These are phyloP conservation scores for Plasmodium gaboni DNA, from an alignment of 169 alveolate species.

Conservation along the genomic window DNA sequence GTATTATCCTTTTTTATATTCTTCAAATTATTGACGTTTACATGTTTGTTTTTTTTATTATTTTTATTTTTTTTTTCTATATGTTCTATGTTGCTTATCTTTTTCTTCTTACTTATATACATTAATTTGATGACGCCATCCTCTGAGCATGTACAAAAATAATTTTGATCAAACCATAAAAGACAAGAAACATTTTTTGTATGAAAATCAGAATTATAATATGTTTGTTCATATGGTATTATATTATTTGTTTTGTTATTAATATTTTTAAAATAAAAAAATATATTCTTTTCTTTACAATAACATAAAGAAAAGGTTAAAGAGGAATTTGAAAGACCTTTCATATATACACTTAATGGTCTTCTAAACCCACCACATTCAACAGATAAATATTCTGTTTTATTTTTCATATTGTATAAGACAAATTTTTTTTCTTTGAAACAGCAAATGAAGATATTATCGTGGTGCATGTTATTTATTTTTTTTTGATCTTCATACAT, in stretches of 20 bases:
- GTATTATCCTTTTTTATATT: background rate
- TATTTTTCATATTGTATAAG: conserved; percentile 41
- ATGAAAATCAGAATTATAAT: conserved; percentile 45
- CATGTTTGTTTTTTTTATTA: background rate
- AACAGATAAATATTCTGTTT: conserved; percentile 55
- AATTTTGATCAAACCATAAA: conserved; percentile 37
- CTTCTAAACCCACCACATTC: conserved; percentile 76
- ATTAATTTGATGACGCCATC: conserved; percentile 52
- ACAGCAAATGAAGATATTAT: conserved; percentile 51
- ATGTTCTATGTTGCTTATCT: background rate
- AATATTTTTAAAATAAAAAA: conserved; percentile 27
- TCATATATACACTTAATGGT: conserved; percentile 59
- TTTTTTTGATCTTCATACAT: too few relatives aligned
- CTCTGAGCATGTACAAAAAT: conserved; percentile 59
- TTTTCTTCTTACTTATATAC: background rate
- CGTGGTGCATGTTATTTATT: too few relatives aligned
- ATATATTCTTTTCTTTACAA: conserved; percentile 59
- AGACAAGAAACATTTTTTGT: conserved; percentile 49
- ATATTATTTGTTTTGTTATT: background rate
- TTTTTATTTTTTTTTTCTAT: background rate
- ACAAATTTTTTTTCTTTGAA: conserved; percentile 70
- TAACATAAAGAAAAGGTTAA: conserved; percentile 54
- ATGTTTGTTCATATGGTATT: conserved; percentile 49
- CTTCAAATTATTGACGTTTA: background rate
- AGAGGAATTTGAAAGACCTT: background rate